A percentile compares a stretch with the other conserved stretches of the same genome.
Evolutionary conservation across 2,329 filamentous ascomycete genomes (phyloP).

Genomic region (Verticillium dahliae): DNA sequence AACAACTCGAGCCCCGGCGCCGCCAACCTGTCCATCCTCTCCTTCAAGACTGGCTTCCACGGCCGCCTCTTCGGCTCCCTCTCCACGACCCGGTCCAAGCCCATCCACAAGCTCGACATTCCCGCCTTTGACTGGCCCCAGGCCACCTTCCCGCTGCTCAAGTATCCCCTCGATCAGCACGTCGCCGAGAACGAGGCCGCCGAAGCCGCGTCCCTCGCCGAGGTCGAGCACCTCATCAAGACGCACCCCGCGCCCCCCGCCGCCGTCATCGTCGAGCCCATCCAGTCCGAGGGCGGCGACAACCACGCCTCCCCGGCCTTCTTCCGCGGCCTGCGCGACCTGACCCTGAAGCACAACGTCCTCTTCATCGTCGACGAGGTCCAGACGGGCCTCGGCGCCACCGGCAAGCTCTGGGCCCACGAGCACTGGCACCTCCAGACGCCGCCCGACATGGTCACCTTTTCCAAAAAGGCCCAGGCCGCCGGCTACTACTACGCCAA

Average conservation of each 20-base stretch:
- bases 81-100: slow-evolving; percentile 85
- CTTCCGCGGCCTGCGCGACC: slow-evolving; percentile 74
- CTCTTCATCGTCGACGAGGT: slow-evolving; percentile 92
- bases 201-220: slow-evolving; percentile 73
- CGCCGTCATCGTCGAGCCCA: slow-evolving; percentile 80
- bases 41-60: slow-evolving; percentile 85
- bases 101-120: slow-evolving; percentile 92
- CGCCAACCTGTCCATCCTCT: slow-evolving; percentile 74
- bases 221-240: slow-evolving; percentile 75
- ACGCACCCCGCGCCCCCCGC: slow-evolving; percentile 74
- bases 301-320: slow-evolving; percentile 86
- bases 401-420: slow-evolving; percentile 93
- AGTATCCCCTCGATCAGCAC: slow-evolving; percentile 80
- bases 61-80: slow-evolving; percentile 83
- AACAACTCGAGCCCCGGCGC: slow-evolving; percentile 72
- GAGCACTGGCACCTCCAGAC: slow-evolving; percentile 81
- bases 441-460: slow-evolving; percentile 90
- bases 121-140: slow-evolving; percentile 94
- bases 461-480: slow-evolving; percentile 91
- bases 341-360: slow-evolving; percentile 72
- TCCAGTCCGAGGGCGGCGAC: slow-evolving; percentile 90
- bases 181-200: slow-evolving; percentile 74
- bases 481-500: slow-evolving; percentile 90
- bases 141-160: slow-evolving; percentile 76
- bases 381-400: slow-evolving; percentile 87